These are phyloP conservation scores for Phaeolepiota aurea DNA, from an alignment of 768 basidiomycete species.

Conservation along the genomic window DNA sequence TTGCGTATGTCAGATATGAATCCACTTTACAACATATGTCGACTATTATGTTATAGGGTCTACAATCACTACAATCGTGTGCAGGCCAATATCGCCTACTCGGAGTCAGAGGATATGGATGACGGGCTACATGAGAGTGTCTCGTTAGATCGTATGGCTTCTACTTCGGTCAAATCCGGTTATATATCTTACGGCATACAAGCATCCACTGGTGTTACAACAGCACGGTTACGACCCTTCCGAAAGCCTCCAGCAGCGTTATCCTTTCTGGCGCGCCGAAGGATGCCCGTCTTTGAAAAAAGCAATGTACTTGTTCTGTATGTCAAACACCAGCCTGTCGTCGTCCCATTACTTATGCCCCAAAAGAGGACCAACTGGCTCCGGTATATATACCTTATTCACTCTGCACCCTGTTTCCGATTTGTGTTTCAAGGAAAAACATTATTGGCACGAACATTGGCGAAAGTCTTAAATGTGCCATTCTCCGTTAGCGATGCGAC, in stretches of 20 bases:
- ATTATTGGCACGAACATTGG: slow-evolving; percentile 84
- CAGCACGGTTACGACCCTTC: slow-evolving; percentile 60
- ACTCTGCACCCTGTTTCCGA: not conserved
- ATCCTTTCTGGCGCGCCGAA: slow-evolving; percentile 32
- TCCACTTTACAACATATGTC: not conserved
- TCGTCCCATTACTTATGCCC: not conserved
- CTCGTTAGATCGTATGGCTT: slow-evolving; percentile 10
- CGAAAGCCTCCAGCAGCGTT: slow-evolving; percentile 25
- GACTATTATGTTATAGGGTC: slow-evolving; percentile 40
- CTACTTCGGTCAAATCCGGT: not conserved
- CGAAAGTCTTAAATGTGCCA: slow-evolving; percentile 84
- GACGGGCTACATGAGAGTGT: slow-evolving; percentile 8
- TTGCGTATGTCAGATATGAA: slow-evolving; percentile 59
- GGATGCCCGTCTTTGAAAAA: slow-evolving; percentile 74
- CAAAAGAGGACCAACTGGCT: slow-evolving; percentile 75
- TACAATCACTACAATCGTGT: slow-evolving; percentile 95
- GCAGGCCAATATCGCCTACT: slow-evolving; percentile 52
- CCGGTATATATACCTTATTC: slow-evolving; percentile 39
- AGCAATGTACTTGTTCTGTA: slow-evolving; percentile 93
- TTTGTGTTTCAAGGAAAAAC: slow-evolving; percentile 66
- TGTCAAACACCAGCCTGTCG: slow-evolving; percentile 13
- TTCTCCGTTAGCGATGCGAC: slow-evolving; percentile 94
- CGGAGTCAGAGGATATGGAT: slow-evolving; percentile 27
- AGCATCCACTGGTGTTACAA: slow-evolving; percentile 34
- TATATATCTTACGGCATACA: not conserved